Evolutionary conservation across 768 basidiomycete genomes (phyloP).

Genomic region (Serendipita sp.): DNA sequence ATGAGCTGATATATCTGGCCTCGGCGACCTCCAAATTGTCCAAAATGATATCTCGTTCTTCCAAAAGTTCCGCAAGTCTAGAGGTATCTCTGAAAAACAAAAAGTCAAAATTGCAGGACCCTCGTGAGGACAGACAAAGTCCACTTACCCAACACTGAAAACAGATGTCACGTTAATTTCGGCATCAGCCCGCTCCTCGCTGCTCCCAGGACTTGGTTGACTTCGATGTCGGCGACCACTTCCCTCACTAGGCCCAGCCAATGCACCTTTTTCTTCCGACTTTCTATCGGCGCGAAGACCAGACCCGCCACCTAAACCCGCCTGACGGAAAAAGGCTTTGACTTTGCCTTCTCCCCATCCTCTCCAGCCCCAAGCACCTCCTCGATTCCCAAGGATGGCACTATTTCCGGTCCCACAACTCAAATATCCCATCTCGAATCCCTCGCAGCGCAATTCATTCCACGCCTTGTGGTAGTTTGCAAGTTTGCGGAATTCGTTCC

Average conservation of each 20-base stretch:
- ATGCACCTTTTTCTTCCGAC: background rate
- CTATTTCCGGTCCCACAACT: constrained; percentile 17
- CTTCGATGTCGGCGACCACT: background rate
- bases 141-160: constrained; percentile 53
- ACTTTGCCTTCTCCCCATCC: constrained; percentile 9
- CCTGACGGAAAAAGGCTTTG: background rate
- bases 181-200: constrained; percentile 24
- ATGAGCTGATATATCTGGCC: constrained; percentile 59
- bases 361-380: constrained; percentile 13
- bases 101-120: background rate
- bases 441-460: constrained; percentile 44
- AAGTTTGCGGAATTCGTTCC: constrained; percentile 43
- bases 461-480: constrained; percentile 41
- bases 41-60: constrained; percentile 59
- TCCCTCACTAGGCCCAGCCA: background rate
- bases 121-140: constrained; percentile 8
- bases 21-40: constrained; percentile 69
- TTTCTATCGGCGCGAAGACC: background rate
- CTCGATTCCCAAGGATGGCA: constrained; percentile 15
- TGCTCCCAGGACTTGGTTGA: background rate
- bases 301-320: background rate
- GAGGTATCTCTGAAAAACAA: constrained; percentile 42
- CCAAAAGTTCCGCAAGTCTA: constrained; percentile 47
- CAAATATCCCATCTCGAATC: constrained; percentile 62
- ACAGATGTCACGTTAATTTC: constrained; percentile 56